These are phyloP conservation scores for Neurospora sp. DNA, from an alignment of 2,329 filamentous ascomycete species.

Conservation along the genomic window DNA sequence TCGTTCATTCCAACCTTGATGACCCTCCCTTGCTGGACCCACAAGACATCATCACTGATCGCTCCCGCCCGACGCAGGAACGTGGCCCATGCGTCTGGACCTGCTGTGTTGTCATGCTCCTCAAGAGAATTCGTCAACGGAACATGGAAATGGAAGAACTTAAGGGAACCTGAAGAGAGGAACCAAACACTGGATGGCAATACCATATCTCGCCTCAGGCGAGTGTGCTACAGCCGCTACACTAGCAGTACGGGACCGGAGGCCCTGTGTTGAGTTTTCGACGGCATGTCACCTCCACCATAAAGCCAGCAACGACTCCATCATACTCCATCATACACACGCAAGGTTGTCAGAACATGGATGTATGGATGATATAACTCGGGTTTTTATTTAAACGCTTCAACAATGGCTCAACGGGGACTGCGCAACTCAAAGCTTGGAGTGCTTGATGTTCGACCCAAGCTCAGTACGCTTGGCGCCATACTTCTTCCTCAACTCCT, in stretches of 20 bases:
- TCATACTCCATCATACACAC: not conserved
- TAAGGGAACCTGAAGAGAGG: not conserved
- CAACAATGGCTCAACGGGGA: not conserved
- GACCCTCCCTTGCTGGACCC: not conserved
- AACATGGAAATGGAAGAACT: not conserved
- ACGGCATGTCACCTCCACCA: not conserved
- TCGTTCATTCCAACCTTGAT: not conserved
- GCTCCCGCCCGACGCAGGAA: not conserved
- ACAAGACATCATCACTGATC: conserved; percentile 4
- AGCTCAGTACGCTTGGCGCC: conserved; percentile 35
- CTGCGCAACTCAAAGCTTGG: conserved; percentile 31
- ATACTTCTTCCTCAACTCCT: conserved; percentile 55
- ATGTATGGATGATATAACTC: not conserved
- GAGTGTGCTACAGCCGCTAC: not conserved
- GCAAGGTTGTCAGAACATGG: not conserved
- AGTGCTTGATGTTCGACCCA: conserved; percentile 38
- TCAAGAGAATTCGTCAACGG: not conserved
- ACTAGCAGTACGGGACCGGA: not conserved
- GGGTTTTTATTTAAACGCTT: not conserved
- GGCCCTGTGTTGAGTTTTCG: not conserved
- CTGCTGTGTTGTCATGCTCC: not conserved
- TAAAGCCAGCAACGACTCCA: not conserved
- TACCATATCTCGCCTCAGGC: not conserved
- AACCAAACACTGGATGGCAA: not conserved
- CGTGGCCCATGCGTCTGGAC: not conserved